Percentiles rank a stretch among this genome's conserved stretches.
Conservation (phyloP, 495 filamentous ascomycete species). For the Xylaria nigripes region DNA sequence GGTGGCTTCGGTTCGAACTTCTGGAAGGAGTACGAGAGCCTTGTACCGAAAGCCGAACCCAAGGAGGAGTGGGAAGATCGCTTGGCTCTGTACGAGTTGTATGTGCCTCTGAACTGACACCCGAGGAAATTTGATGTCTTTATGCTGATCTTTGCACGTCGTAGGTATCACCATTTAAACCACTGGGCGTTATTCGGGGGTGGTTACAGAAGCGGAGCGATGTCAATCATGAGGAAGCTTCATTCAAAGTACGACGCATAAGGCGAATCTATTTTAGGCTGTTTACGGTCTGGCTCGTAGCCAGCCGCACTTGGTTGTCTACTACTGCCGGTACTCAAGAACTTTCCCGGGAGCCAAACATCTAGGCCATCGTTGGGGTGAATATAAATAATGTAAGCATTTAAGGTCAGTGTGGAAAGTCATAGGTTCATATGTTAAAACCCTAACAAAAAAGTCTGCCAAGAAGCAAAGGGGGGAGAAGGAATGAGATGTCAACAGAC, state of each 20-base stretch:
- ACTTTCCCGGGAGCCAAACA: too few relatives aligned
- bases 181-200: constrained; percentile 79
- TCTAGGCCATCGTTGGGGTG: too few relatives aligned
- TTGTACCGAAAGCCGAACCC: constrained; percentile 73
- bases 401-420: too few relatives aligned
- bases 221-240: constrained; percentile 66
- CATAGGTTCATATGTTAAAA: too few relatives aligned
- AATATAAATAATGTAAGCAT: too few relatives aligned
- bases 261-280: neutral
- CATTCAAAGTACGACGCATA: constrained; percentile 52
- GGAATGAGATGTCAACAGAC: too few relatives aligned
- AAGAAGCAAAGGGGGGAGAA: too few relatives aligned
- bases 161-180: constrained; percentile 83
- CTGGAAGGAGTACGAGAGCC: constrained; percentile 63
- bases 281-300: neutral
- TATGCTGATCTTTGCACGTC: constrained; percentile 1
- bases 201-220: constrained; percentile 62
- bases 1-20: constrained; percentile 72
- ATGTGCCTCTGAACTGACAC: constrained; percentile 20
- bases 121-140: neutral
- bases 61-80: constrained; percentile 78
- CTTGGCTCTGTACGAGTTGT: constrained; percentile 73
- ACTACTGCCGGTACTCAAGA: too few relatives aligned
- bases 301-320: too few relatives aligned
- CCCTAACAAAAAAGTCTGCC: too few relatives aligned